These are phyloP conservation scores for Rhizopogon vulgaris DNA, from an alignment of 768 basidiomycete species.

Conservation along the genomic window DNA sequence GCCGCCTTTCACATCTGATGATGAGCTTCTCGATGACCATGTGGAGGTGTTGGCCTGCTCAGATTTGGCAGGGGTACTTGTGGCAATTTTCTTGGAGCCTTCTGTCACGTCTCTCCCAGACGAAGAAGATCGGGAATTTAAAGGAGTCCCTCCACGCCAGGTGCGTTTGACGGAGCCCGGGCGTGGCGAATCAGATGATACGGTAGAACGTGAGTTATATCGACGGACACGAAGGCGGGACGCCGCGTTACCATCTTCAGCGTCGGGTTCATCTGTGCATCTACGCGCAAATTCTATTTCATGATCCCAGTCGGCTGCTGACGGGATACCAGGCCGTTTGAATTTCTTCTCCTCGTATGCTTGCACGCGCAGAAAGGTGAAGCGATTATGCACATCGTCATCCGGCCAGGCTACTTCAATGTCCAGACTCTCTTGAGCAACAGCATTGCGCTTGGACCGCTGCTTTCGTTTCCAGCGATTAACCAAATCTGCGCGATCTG, in stretches of 20 bases:
- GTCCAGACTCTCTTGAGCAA: conserved; percentile 28
- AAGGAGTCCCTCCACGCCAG: neutral
- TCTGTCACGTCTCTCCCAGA: neutral
- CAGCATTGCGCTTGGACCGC: conserved; percentile 18
- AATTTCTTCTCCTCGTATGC: conserved; percentile 40
- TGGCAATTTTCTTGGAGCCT: neutral
- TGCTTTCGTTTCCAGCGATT: conserved; percentile 31
- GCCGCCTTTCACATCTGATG: neutral
- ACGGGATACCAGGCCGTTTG: conserved; percentile 6
- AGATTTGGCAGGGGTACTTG: neutral
- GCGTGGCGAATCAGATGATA: neutral
- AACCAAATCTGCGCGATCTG: conserved; percentile 15
- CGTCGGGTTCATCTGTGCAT: conserved; percentile 20
- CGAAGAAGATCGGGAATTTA: neutral
- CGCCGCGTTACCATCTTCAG: conserved; percentile 12
- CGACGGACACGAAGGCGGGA: conserved; percentile 1
- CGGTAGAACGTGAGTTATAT: neutral
- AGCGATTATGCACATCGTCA: conserved; percentile 37
- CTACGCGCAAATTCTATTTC: conserved; percentile 17
- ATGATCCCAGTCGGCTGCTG: conserved; percentile 19
- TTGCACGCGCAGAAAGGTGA: conserved; percentile 38
- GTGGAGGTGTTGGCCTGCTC: neutral
- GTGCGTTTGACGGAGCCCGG: neutral
- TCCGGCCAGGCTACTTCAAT: conserved; percentile 34
- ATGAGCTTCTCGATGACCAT: neutral